These are phyloP conservation scores for Silene latifolia DNA, from an alignment of 148 eudicot species.

Conservation along the genomic window DNA sequence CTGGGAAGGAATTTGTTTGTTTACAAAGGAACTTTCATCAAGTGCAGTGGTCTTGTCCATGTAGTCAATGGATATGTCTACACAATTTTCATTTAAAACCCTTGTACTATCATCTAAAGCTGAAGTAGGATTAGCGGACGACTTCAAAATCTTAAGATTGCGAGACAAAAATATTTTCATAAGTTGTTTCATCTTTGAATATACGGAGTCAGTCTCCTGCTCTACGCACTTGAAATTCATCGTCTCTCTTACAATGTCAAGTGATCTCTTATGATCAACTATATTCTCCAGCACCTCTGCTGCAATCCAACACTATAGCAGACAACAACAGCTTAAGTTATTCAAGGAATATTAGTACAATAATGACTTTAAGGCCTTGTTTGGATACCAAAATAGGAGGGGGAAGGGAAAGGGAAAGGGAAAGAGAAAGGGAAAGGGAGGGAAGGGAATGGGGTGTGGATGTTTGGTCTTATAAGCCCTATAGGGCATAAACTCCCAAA, in stretches of 20 bases:
- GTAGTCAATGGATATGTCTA: constrained; percentile 3
- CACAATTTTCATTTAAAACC: constrained; percentile 19
- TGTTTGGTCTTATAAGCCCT: too few relatives aligned
- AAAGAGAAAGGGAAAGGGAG: too few relatives aligned
- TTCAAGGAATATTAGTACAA: neutral
- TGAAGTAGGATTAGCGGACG: constrained; percentile 15
- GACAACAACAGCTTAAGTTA: constrained; percentile 20
- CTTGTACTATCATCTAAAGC: constrained; percentile 18
- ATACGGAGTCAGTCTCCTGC: constrained; percentile 43
- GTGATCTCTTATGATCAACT: constrained; percentile 53
- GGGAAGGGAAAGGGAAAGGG: too few relatives aligned
- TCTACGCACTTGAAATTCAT: constrained; percentile 54
- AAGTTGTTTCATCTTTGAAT: constrained; percentile 40
- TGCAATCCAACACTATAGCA: constrained; percentile 70
- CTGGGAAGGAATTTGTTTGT: constrained; percentile 1
- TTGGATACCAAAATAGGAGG: too few relatives aligned
- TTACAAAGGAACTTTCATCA: constrained; percentile 23
- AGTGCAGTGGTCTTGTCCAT: constrained; percentile 21
- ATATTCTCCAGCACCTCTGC: constrained; percentile 48
- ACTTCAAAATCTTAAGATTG: constrained; percentile 20
- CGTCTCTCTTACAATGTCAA: constrained; percentile 44
- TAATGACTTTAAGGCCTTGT: neutral
- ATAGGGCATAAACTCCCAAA: neutral
- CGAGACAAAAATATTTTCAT: constrained; percentile 45
- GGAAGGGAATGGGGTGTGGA: too few relatives aligned